These are phyloP conservation scores for Aspergillus pseudoglaucus DNA, from an alignment of 2,329 filamentous ascomycete genomes.

Conservation along the genomic window DNA sequence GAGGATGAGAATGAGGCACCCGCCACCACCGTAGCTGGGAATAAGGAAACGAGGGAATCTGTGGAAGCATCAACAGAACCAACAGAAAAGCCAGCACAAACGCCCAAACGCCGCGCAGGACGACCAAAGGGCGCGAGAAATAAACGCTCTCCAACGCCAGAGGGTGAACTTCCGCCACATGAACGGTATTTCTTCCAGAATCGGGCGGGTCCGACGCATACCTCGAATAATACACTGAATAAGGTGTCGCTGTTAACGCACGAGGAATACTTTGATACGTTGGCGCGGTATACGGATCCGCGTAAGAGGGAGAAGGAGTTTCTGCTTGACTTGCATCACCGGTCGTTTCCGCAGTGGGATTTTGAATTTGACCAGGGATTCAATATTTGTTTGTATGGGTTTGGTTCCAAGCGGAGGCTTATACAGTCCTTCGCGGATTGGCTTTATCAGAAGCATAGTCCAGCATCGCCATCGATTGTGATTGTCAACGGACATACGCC, in stretches of 20 bases:
- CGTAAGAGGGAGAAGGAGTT: constrained; percentile 65
- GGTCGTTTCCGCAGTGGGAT: constrained; percentile 83
- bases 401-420: constrained; percentile 77
- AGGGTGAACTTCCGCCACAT: constrained; percentile 73
- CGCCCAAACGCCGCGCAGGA: constrained; percentile 50
- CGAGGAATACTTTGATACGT: constrained; percentile 77
- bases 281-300: constrained; percentile 59
- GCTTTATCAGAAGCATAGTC: constrained; percentile 45
- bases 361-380: constrained; percentile 86
- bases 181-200: constrained; percentile 95
- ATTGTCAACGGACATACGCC: constrained; percentile 75
- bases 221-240: constrained; percentile 76
- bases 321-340: constrained; percentile 66
- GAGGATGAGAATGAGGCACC: constrained; percentile 37
- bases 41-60: constrained; percentile 20
- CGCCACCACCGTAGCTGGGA: constrained; percentile 16
- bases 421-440: constrained; percentile 69
- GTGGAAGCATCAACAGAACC: constrained; percentile 31
- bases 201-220: constrained; percentile 70
- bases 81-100: constrained; percentile 38
- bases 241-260: constrained; percentile 73
- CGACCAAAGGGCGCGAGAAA: constrained; percentile 52
- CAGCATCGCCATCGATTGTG: constrained; percentile 56
- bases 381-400: constrained; percentile 85
- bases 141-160: constrained; percentile 69